A percentile compares a stretch with the other conserved stretches of the same genome.
These are phyloP conservation scores for Leccinellum albellum DNA, from an alignment of 768 basidiomycete species.

Conservation along the genomic window DNA sequence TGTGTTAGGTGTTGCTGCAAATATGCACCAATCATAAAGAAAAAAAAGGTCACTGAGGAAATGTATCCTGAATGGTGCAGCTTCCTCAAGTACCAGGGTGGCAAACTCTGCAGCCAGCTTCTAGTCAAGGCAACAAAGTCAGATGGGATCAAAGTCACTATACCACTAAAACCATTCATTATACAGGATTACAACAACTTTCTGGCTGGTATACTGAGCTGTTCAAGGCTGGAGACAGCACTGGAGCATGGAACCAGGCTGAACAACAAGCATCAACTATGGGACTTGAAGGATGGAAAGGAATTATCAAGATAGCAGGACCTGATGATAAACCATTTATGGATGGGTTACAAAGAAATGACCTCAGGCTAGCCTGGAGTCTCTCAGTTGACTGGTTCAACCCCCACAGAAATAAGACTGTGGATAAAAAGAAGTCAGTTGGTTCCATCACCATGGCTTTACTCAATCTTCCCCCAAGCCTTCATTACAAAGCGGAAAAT, in stretches of 20 bases:
- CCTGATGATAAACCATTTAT: background rate
- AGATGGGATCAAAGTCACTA: rapidly evolving
- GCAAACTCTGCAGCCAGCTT: background rate
- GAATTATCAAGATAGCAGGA: background rate
- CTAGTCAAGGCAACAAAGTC: background rate
- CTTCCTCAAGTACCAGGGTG: background rate
- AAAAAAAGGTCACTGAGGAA: background rate
- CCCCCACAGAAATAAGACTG: background rate
- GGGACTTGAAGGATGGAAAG: background rate
- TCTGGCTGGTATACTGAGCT: background rate
- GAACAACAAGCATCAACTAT: background rate
- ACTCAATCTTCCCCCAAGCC: background rate
- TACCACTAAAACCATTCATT: background rate
- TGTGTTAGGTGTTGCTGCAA: background rate
- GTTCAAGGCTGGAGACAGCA: background rate
- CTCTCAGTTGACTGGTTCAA: background rate
- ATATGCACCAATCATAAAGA: background rate
- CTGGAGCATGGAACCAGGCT: background rate
- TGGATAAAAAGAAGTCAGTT: background rate
- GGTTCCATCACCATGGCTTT: background rate
- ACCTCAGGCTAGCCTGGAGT: background rate
- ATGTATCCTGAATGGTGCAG: background rate
- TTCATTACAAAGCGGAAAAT: background rate
- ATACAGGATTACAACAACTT: background rate
- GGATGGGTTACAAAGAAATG: background rate